These are phyloP conservation scores for Chondrostereum purpureum DNA, from an alignment of 1,284 basidiomycete species.

Conservation along the genomic window DNA sequence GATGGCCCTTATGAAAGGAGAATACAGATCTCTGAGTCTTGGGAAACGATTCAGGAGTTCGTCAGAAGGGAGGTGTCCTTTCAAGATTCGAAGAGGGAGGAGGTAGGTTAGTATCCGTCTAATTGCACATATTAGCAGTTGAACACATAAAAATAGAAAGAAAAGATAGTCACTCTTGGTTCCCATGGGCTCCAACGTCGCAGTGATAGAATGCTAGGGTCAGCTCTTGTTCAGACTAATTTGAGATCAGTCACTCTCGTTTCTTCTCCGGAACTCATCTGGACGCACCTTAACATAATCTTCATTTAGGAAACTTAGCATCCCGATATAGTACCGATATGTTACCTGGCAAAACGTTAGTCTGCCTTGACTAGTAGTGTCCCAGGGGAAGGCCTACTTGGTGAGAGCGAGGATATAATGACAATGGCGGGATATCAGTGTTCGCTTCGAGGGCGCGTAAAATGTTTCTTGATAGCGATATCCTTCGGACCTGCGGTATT, in stretches of 20 bases:
- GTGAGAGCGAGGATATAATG: conserved; percentile 75
- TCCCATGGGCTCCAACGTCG: conserved; percentile 56
- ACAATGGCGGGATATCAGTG: conserved; percentile 75
- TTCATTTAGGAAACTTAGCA: conserved; percentile 90
- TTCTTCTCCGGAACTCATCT: no score
- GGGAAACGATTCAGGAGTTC: conserved; percentile 68
- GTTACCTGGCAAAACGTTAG: conserved; percentile 55
- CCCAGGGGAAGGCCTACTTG: conserved; percentile 49
- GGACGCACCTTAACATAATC: conserved; percentile 70
- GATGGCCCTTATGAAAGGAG: conserved; percentile 77
- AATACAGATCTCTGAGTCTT: conserved; percentile 66
- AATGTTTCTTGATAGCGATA: conserved; percentile 89
- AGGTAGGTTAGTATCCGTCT: conserved; percentile 88
- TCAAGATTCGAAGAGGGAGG: conserved; percentile 81
- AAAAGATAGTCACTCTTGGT: conserved; percentile 60
- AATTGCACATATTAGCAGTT: conserved; percentile 8
- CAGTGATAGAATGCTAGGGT: conserved; percentile 80
- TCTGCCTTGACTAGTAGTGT: no score
- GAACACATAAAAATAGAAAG: not conserved
- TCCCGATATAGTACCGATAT: conserved; percentile 89
- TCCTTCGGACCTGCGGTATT: conserved; percentile 68
- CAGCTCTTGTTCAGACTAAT: conserved; percentile 76
- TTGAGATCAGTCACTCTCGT: conserved; percentile 1
- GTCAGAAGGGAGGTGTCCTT: conserved; percentile 77
- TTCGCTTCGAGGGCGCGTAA: conserved; percentile 85